Evolutionary conservation across 345 rosid species (phyloP).

Genomic region (Cardamine chenopodiifolia): DNA sequence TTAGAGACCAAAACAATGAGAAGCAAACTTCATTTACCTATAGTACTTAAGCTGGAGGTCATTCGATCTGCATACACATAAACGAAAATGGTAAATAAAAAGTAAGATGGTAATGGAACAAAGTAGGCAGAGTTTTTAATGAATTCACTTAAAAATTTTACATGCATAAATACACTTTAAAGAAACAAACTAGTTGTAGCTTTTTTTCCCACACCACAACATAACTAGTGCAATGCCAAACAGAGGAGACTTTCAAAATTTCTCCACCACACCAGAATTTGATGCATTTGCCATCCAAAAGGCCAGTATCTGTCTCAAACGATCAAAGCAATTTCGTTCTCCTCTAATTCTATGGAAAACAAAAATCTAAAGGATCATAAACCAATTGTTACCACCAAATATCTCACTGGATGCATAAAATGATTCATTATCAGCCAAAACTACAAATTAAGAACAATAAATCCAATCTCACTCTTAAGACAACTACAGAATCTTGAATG

Average conservation of each 20-base stretch:
- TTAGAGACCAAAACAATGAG: slow-evolving; percentile 42
- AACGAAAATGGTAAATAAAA: slow-evolving; percentile 11
- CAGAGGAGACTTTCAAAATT: not conserved
- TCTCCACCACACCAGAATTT: not conserved
- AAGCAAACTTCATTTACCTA: slow-evolving; percentile 42
- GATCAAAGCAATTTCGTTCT: slow-evolving; percentile 1
- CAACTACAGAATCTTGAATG: slow-evolving; percentile 9
- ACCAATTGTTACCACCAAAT: slow-evolving; percentile 43
- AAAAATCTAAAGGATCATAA: slow-evolving; percentile 29
- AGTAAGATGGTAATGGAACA: not conserved
- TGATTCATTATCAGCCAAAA: slow-evolving; percentile 25
- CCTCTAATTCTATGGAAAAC: not conserved
- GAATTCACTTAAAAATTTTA: not conserved
- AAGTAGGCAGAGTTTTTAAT: not conserved
- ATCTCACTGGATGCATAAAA: slow-evolving; percentile 37
- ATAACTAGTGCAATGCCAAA: slow-evolving; percentile 11
- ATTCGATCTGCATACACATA: slow-evolving; percentile 51
- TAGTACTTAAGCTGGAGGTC: slow-evolving; percentile 54
- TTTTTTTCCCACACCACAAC: not conserved
- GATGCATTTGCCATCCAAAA: not conserved
- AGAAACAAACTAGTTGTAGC: slow-evolving; percentile 9
- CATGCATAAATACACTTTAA: not conserved
- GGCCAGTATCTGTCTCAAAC: not conserved
- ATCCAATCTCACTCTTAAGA: slow-evolving; percentile 25
- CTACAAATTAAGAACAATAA: not conserved